Evolutionary conservation across 495 filamentous ascomycete species (phyloP), one percentile per base, ranked within the genome.

Genomic region (Staphylotrichum tortipilum): DNA sequence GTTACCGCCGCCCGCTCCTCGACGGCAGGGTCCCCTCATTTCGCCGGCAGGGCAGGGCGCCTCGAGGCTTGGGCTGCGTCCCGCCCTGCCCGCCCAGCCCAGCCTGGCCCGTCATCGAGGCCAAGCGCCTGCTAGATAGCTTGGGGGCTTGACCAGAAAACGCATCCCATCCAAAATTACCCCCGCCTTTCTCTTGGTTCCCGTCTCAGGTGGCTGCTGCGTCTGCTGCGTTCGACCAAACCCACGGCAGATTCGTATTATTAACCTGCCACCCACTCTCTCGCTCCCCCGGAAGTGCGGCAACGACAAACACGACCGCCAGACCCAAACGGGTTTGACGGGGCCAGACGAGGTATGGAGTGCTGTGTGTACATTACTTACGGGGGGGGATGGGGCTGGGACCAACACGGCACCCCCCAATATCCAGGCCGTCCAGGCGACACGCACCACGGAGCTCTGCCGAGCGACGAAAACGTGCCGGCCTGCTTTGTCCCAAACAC

Each of bases 41-140:
- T 61, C 58, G 29, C 53, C 42, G 49, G 44, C 45, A 23, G 35
- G 29, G 37, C 28, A 23, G 33, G 36, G 45, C 30, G 26, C 36
- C 52, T 17, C 21, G 44, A 43, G 38, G 14, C 46, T 34, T 44
- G 22, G 14, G 9, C 26, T n/a, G n/a, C n/a, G n/a, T n/a, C n/a
- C n/a, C n/a, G n/a, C n/a, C n/a, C n/a, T n/a, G n/a, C n/a, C n/a
- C n/a, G n/a, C n/a, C n/a, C n/a, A n/a, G n/a, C n/a, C n/a, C n/a
- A n/a, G n/a, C n/a, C n/a, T n/a, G 61, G 54, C 62, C 62, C 48
- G 43, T 62, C 56, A 21, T 55, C 22, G 44, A 46, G 59, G 54
- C 62, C 62, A 57, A 52, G 54, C 59, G 57, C 42, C 53, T 55
- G 53, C 47, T 47, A 29, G 26, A 41, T 29, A 54, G 50, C 52